Evolutionary conservation across 345 rosid genomes (phyloP).

Genomic region (Salix suchowensis): DNA sequence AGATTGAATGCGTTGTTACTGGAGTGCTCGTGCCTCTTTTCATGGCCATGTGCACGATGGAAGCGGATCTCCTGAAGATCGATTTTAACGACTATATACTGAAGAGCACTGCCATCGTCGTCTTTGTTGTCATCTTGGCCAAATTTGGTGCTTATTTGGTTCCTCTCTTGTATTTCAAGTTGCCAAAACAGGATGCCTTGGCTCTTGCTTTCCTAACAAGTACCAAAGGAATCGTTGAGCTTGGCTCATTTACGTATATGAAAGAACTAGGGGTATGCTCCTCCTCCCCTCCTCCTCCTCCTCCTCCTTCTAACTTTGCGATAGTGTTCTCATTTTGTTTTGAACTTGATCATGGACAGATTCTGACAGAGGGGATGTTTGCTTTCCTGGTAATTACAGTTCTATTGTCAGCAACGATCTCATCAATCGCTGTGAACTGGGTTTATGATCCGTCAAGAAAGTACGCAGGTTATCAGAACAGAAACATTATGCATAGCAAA

Average conservation of each 20-base stretch:
- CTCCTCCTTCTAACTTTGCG: too few species aligned
- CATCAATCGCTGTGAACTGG: slow-evolving; percentile 27
- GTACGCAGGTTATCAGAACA: slow-evolving; percentile 46
- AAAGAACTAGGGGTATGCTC: background rate
- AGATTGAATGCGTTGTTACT: background rate
- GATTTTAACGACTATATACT: background rate
- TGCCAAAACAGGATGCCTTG: background rate
- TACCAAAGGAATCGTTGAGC: background rate
- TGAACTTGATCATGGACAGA: background rate
- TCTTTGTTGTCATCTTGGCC: too few species aligned
- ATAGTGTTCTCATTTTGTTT: background rate
- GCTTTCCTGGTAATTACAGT: background rate
- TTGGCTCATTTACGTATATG: background rate
- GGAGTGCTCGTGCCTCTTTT: background rate
- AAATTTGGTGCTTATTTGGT: background rate
- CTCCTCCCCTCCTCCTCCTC: too few species aligned
- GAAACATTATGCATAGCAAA: slow-evolving; percentile 30
- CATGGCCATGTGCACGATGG: background rate
- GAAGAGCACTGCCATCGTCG: background rate
- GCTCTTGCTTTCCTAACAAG: background rate
- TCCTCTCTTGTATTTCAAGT: background rate
- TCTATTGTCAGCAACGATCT: slow-evolving; percentile 7
- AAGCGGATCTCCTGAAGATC: background rate
- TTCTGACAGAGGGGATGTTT: background rate
- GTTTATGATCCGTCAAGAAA: slow-evolving; percentile 50